phyloP scores from a whole-genome alignment of 352 stramenopile genomes.

The Phytopythium sindhum region DNA sequence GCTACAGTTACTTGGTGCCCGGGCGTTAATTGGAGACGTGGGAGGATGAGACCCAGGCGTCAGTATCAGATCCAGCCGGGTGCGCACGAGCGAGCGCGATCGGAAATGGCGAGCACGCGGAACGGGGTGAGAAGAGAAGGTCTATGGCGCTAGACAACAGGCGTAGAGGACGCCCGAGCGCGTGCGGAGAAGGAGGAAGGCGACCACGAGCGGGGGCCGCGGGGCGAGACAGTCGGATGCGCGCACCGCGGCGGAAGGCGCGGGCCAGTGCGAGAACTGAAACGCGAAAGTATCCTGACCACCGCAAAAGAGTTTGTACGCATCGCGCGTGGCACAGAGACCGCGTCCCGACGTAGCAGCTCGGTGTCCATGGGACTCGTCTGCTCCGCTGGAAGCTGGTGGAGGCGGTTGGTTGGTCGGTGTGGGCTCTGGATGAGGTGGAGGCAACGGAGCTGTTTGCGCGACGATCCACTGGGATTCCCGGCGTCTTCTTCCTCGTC shows the following conservation, averaged over 20 bases:
- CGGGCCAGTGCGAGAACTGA: constrained; percentile 2
- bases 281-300: neutral
- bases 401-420: too few relatives aligned
- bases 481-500: neutral
- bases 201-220: neutral
- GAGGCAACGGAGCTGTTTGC: too few relatives aligned
- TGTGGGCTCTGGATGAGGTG: too few relatives aligned
- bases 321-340: neutral
- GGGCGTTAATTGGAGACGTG: neutral
- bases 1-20: neutral
- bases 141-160: neutral
- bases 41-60: neutral
- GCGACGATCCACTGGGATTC: too few relatives aligned
- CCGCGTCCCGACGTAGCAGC: neutral
- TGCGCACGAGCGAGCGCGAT: constrained; percentile 4
- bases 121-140: neutral
- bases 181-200: neutral
- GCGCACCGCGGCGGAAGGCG: neutral
- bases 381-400: neutral
- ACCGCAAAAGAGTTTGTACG: neutral
- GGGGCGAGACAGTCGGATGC: neutral
- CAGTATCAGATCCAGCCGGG: neutral
- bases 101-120: neutral
- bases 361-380: neutral
- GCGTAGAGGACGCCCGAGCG: neutral